phyloP scores from a whole-genome alignment of 2,329 filamentous ascomycete species.

The Beauveria pseudobassiana region DNA sequence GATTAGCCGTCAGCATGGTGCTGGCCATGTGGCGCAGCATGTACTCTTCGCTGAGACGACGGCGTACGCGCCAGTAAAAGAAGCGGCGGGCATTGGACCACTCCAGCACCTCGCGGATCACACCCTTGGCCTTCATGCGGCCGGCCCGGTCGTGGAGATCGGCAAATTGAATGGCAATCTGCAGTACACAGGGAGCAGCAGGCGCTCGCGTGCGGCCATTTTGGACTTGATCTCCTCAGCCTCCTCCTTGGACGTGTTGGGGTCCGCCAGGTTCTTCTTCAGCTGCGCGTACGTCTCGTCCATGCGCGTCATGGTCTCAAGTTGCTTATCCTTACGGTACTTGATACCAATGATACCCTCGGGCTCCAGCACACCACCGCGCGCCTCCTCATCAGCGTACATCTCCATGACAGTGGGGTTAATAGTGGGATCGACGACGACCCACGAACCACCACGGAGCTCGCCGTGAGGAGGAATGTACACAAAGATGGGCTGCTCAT shows the following conservation, averaged over 20 bases:
- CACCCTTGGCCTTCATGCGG: slow-evolving; percentile 96
- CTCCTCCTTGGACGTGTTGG: slow-evolving; percentile 62
- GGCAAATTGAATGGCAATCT: slow-evolving; percentile 94
- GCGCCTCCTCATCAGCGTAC: slow-evolving; percentile 93
- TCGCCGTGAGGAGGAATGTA: slow-evolving; percentile 97
- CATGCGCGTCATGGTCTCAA: slow-evolving; percentile 93
- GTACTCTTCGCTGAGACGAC: slow-evolving; percentile 94
- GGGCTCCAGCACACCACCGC: slow-evolving; percentile 94
- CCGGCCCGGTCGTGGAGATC: slow-evolving; percentile 95
- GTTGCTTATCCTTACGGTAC: slow-evolving; percentile 93
- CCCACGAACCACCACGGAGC: slow-evolving; percentile 97
- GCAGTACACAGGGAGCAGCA: slow-evolving; percentile 85
- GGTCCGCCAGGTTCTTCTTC: slow-evolving; percentile 64
- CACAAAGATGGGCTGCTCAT: slow-evolving; percentile 96
- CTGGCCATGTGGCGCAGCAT: slow-evolving; percentile 81
- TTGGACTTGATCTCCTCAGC: slow-evolving; percentile 72
- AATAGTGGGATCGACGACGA: slow-evolving; percentile 97
- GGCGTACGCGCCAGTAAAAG: slow-evolving; percentile 99
- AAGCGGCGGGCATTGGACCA: slow-evolving; percentile 89
- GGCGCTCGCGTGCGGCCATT: slow-evolving; percentile 79
- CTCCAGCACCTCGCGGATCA: slow-evolving; percentile 74
- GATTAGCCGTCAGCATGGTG: slow-evolving; percentile 24
- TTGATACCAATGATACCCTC: slow-evolving; percentile 99
- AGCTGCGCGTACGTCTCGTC: slow-evolving; percentile 78
- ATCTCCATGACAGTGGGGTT: slow-evolving; percentile 97